Evolutionary conservation across 1,139 yeast genomes (phyloP), one percentile per base, ranked within the genome.

Genomic region (Tardiomyces blankii): DNA sequence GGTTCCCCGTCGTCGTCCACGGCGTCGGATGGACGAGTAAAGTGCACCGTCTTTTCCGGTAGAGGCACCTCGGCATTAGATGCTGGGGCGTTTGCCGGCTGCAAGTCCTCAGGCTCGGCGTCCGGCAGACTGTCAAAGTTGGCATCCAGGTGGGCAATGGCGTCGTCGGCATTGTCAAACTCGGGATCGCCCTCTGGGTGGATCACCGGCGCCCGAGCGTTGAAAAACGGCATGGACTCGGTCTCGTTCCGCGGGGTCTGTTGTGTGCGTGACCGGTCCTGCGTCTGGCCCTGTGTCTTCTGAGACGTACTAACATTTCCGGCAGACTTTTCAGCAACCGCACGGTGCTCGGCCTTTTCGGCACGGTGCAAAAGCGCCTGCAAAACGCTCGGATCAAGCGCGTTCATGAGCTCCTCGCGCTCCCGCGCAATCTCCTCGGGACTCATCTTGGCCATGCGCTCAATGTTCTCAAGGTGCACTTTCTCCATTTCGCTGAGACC

Each of bases 381-480:
- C 41, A 89, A 64, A 32, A 87, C 72, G 46, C 72, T 71, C 0
- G 95, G 94, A 60, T 86, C 81, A 62, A 89, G 69, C 1, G 75
- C 70, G 13, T 73, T 73, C 47, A 86, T 53, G 39, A 91, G 64
- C 55, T 86, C 95, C 51, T 77, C 75, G 51, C 77, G 71, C 55
- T 86, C 94, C 41, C 68, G 64, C 27, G 72, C 70, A 28, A 86
- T 75, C 56, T 89, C 89, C 21, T 74, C 81, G 1, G 70, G 71
- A 1, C 82, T 68, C 93, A 89, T 82, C 14, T 65, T 61, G 21
- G 79, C 66, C 48, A 91, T 62, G 44, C 72, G 69, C 40, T 78
- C 77, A 52, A 83, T 60, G 61, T 89, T 89, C 57, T 89, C 96
- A 47, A 73, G 62, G 61, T 86, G 91, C 33, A 89, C 85, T 57